Conservation (phyloP, 768 basidiomycete species). For the Lactarius indigo region DNA sequence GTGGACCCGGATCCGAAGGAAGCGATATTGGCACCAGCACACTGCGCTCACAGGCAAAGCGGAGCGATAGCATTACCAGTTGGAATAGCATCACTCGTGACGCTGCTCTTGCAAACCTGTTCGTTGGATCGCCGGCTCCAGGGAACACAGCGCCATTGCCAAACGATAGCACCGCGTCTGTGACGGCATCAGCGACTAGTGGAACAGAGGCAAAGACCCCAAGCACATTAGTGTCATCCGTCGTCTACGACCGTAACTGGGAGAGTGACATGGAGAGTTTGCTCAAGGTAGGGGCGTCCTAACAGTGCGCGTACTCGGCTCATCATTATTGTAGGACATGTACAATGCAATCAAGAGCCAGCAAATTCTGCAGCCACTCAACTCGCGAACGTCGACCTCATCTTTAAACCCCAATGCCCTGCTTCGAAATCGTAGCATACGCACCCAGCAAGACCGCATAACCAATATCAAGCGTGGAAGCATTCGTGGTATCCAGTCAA, state of each 20-base stretch:
- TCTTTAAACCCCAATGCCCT: slow-evolving; percentile 55
- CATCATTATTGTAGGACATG: slow-evolving; percentile 66
- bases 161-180: slow-evolving; percentile 64
- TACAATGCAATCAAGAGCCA: slow-evolving; percentile 88
- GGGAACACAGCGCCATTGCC: slow-evolving; percentile 30
- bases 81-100: slow-evolving; percentile 78
- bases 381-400: slow-evolving; percentile 48
- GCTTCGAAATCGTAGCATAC: slow-evolving; percentile 65
- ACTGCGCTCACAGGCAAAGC: slow-evolving; percentile 50
- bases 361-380: slow-evolving; percentile 82
- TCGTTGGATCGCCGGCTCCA: slow-evolving; percentile 30
- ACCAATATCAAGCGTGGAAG: slow-evolving; percentile 85
- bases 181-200: slow-evolving; percentile 45
- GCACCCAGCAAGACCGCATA: slow-evolving; percentile 63
- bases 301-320: slow-evolving; percentile 9
- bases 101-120: slow-evolving; percentile 35
- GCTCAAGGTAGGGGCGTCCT: slow-evolving; percentile 59
- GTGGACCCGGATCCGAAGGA: slow-evolving; percentile 53
- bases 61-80: slow-evolving; percentile 81
- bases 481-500: slow-evolving; percentile 81
- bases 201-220: slow-evolving; percentile 39
- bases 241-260: slow-evolving; percentile 66
- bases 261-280: slow-evolving; percentile 81
- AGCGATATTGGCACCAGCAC: slow-evolving; percentile 43
- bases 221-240: slow-evolving; percentile 34